phyloP scores from a whole-genome alignment of 2,329 filamentous ascomycete genomes.

The Botrytis deweyae region DNA sequence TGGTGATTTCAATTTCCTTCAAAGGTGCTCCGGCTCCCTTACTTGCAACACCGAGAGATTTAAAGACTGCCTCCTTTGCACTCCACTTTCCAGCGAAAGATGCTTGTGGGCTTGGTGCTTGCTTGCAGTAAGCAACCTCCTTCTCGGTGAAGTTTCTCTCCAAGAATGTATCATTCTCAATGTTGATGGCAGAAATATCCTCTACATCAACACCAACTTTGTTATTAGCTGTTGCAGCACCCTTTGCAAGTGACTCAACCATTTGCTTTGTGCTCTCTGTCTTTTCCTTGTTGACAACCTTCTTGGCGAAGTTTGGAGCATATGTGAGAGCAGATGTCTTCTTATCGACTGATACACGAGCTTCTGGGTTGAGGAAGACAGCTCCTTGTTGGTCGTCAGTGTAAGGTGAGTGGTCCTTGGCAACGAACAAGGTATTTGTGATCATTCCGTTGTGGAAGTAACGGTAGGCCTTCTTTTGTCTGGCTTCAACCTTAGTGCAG shows the following conservation, averaged over 20 bases:
- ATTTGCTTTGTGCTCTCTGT: slow-evolving; percentile 58
- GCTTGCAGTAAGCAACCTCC: slow-evolving; percentile 84
- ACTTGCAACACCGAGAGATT: slow-evolving; percentile 84
- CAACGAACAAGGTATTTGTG: slow-evolving; percentile 96
- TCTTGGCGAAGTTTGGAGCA: slow-evolving; percentile 62
- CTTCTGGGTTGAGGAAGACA: slow-evolving; percentile 91
- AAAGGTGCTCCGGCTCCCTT: slow-evolving; percentile 85
- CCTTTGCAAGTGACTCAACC: slow-evolving; percentile 73
- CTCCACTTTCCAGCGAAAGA: slow-evolving; percentile 96
- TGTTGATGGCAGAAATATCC: slow-evolving; percentile 81
- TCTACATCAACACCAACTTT: slow-evolving; percentile 95
- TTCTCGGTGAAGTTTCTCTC: slow-evolving; percentile 87
- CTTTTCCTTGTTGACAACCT: slow-evolving; percentile 61
- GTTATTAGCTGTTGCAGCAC: slow-evolving; percentile 60
- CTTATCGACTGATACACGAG: slow-evolving; percentile 81
- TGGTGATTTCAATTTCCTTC: slow-evolving; percentile 91
- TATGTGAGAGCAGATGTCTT: slow-evolving; percentile 80
- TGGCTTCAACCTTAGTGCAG: slow-evolving; percentile 81
- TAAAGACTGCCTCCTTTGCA: slow-evolving; percentile 98
- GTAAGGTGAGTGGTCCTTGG: slow-evolving; percentile 90
- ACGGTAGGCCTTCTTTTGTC: slow-evolving; percentile 98
- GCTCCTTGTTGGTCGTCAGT: slow-evolving; percentile 80
- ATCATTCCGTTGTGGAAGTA: slow-evolving; percentile 98
- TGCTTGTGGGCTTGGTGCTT: slow-evolving; percentile 75
- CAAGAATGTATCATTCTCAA: slow-evolving; percentile 90